These are phyloP conservation scores for Sclerotinia subarctica DNA, from an alignment of 2,329 filamentous ascomycete species.

Conservation along the genomic window DNA sequence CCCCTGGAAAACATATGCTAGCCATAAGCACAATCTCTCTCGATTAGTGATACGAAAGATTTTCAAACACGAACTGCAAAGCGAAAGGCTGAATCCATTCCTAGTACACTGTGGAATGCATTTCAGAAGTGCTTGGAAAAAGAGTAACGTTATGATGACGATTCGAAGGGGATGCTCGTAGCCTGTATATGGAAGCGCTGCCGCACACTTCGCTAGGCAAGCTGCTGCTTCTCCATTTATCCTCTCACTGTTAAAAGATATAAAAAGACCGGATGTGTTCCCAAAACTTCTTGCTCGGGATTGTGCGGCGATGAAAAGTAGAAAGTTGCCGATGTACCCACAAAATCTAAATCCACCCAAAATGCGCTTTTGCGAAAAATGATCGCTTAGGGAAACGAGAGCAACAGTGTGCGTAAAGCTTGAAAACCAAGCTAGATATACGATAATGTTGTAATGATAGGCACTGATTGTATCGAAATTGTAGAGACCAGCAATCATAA, in stretches of 20 bases:
- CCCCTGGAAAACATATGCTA: conserved; percentile 6
- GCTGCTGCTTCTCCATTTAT: conserved; percentile 3
- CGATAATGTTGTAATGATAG: conserved; percentile 15
- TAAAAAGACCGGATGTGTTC: conserved; percentile 2
- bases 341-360: conserved; percentile 1
- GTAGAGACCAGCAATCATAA: conserved; percentile 6
- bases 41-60: not conserved
- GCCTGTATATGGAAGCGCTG: not conserved
- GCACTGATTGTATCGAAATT: not conserved
- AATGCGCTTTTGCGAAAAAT: not conserved
- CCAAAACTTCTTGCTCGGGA: conserved; percentile 7
- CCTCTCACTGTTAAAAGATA: not conserved
- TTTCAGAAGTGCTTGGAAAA: conserved; percentile 8
- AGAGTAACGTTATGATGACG: not conserved
- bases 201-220: conserved; percentile 1
- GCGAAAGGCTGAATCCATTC: not conserved
- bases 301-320: conserved; percentile 3
- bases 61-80: not conserved
- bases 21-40: not conserved
- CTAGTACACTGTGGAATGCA: not conserved
- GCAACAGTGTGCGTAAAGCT: conserved; percentile 12
- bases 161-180: conserved; percentile 5
- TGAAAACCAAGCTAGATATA: conserved; percentile 11
- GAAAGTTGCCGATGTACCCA: conserved; percentile 7
- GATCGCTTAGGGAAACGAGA: not conserved